Percentiles rank a stretch among this genome's conserved stretches.
These are phyloP conservation scores for Magnusiomyces sp. DNA, from an alignment of 1,139 yeast genomes.

Conservation along the genomic window DNA sequence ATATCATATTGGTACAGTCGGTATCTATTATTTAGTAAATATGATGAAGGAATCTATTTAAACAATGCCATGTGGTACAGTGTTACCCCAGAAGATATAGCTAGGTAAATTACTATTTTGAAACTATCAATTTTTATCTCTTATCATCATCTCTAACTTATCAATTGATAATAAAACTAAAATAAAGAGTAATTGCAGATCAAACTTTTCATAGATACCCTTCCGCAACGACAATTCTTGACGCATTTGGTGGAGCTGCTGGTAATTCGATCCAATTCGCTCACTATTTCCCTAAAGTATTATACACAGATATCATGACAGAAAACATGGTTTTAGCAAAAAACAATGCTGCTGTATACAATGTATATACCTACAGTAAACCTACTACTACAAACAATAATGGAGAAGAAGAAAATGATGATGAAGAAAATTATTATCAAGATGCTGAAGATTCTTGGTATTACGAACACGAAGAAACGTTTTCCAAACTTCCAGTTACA, in stretches of 20 bases:
- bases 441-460: background rate
- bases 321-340: constrained; percentile 1
- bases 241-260: constrained; percentile 92
- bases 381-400: no score
- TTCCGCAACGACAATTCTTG: constrained; percentile 40
- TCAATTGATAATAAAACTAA: constrained; percentile 15
- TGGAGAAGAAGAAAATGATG: background rate
- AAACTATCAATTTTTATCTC: background rate
- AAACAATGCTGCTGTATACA: background rate
- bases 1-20: constrained; percentile 54
- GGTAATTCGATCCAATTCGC: constrained; percentile 89
- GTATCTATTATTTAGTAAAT: constrained; percentile 48
- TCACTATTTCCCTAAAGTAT: constrained; percentile 37
- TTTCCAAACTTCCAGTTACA: background rate
- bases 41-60: constrained; percentile 63
- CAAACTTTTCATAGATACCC: constrained; percentile 47
- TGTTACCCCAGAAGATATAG: constrained; percentile 79
- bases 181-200: constrained; percentile 44
- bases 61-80: constrained; percentile 81
- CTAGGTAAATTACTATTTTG: constrained; percentile 30
- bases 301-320: background rate
- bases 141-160: background rate
- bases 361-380: no score
- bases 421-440: background rate
- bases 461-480: background rate